phyloP scores from a whole-genome alignment of 1,284 basidiomycete genomes.

The Cyathus pygmaeus region DNA sequence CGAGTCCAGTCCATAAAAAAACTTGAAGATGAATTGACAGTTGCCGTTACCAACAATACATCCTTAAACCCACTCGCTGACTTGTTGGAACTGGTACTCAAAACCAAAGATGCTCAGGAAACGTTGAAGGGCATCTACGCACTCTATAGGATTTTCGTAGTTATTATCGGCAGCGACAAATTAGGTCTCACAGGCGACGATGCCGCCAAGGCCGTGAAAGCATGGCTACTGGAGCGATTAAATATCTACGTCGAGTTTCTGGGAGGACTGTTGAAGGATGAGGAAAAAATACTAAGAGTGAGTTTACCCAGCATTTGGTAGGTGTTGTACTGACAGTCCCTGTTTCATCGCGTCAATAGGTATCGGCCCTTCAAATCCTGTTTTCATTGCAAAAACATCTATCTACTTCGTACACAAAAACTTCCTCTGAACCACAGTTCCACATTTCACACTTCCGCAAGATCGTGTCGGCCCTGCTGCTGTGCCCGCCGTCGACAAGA shows the following conservation, averaged over 20 bases:
- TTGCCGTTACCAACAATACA: conserved; percentile 59
- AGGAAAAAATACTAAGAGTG: conserved; percentile 63
- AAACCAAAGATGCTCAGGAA: conserved; percentile 57
- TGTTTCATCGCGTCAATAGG: conserved; percentile 51
- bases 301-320: conserved; percentile 11
- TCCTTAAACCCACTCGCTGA: conserved; percentile 87
- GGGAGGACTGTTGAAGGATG: conserved; percentile 76
- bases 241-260: conserved; percentile 75
- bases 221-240: conserved; percentile 80
- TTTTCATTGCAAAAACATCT: conserved; percentile 84
- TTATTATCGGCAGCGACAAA: conserved; percentile 69
- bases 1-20: conserved; percentile 45
- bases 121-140: conserved; percentile 85
- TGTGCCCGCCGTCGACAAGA: conserved; percentile 63
- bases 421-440: conserved; percentile 65
- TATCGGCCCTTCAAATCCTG: conserved; percentile 80
- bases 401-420: conserved; percentile 68
- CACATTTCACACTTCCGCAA: conserved; percentile 76
- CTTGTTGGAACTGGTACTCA: conserved; percentile 68
- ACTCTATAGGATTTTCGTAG: conserved; percentile 82
- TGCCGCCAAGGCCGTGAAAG: conserved; percentile 71
- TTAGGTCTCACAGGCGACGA: conserved; percentile 61
- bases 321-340: neutral
- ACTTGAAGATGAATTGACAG: conserved; percentile 63
- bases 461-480: conserved; percentile 68